Percentiles rank a stretch among this genome's conserved stretches.
These are phyloP conservation scores for Schoenoplectus tabernaemontani DNA, from an alignment of 202 grass and related monocot species.

Conservation along the genomic window DNA sequence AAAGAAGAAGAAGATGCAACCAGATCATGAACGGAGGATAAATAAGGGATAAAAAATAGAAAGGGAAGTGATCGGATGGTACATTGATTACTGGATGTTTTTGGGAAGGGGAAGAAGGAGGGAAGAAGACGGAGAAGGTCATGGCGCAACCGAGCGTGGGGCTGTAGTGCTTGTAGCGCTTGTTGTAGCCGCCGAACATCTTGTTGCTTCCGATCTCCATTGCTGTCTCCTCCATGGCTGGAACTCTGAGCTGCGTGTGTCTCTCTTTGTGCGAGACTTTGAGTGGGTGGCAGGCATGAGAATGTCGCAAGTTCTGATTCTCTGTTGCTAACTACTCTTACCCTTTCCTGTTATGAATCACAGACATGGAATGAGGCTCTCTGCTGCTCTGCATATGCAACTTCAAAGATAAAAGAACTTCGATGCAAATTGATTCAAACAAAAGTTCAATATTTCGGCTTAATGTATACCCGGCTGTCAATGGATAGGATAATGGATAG, in stretches of 20 bases:
- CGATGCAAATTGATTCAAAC: too few relatives aligned
- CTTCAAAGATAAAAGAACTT: too few relatives aligned
- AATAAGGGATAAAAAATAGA: background rate
- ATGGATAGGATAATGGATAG: too few relatives aligned
- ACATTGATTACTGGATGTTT: slow-evolving; percentile 41
- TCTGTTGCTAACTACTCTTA: too few relatives aligned
- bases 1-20: background rate
- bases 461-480: too few relatives aligned
- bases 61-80: background rate
- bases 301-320: too few relatives aligned
- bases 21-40: background rate
- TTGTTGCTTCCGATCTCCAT: slow-evolving; percentile 73
- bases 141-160: slow-evolving; percentile 77
- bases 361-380: too few relatives aligned
- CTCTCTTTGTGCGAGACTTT: too few relatives aligned
- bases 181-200: slow-evolving; percentile 82
- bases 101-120: slow-evolving; percentile 35
- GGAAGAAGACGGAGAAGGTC: slow-evolving; percentile 89
- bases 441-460: too few relatives aligned
- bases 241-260: background rate
- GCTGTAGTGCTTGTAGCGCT: slow-evolving; percentile 80
- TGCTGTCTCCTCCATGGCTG: slow-evolving; percentile 27
- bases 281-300: too few relatives aligned
- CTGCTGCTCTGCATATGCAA: too few relatives aligned
- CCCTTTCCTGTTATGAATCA: too few relatives aligned